These are phyloP conservation scores for Carallia brachiata DNA, from an alignment of 345 rosid species.

Conservation along the genomic window DNA sequence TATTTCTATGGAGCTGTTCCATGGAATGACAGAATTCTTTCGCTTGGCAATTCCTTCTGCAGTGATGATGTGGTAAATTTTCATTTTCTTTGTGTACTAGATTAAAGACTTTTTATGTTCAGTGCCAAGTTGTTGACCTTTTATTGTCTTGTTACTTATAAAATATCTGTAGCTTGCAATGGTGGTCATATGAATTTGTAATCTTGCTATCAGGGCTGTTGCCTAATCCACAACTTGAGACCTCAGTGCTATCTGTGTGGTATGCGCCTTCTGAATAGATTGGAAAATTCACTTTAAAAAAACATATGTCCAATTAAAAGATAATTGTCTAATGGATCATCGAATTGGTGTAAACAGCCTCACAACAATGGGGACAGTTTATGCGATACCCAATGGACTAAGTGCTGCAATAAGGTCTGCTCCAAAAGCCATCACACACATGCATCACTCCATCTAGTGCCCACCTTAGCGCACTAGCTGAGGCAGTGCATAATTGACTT, in stretches of 20 bases:
- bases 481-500: too few species aligned
- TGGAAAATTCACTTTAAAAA: background rate
- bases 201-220: slow-evolving; percentile 19
- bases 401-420: slow-evolving; percentile 29
- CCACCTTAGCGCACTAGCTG: too few species aligned
- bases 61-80: slow-evolving; percentile 21
- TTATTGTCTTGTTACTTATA: background rate
- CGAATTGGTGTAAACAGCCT: slow-evolving; percentile 12
- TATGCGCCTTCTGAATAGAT: background rate
- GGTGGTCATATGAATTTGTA: slow-evolving; percentile 21
- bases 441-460: background rate
- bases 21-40: slow-evolving; percentile 19
- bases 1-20: slow-evolving; percentile 11
- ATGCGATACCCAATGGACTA: slow-evolving; percentile 12
- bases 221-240: slow-evolving; percentile 21
- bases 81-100: background rate
- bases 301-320: background rate
- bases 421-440: background rate
- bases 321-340: background rate
- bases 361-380: slow-evolving; percentile 13
- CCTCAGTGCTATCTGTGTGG: slow-evolving; percentile 23
- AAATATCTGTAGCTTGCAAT: slow-evolving; percentile 9
- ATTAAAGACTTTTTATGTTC: background rate
- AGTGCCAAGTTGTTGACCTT: too few species aligned
- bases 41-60: slow-evolving; percentile 26